A percentile compares a stretch with the other conserved stretches of the same genome.
These are phyloP conservation scores for Ceratobasidium sp. DNA, from an alignment of 1,284 basidiomycete species.

Conservation along the genomic window DNA sequence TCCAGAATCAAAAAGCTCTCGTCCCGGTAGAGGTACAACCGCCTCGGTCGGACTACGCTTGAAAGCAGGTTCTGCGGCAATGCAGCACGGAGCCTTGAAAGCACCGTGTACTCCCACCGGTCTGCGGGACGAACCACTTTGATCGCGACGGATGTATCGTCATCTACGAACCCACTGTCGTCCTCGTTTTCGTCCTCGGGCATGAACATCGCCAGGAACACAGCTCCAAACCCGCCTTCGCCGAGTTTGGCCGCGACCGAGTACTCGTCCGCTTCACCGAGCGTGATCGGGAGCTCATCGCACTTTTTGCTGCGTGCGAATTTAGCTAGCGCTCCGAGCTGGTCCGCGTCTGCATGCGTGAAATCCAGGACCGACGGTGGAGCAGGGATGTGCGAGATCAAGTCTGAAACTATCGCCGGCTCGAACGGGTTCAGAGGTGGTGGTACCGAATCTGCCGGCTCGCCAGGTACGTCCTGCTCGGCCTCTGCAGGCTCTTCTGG, in stretches of 20 bases:
- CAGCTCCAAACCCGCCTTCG: conserved; percentile 95
- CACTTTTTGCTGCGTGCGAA: conserved; percentile 56
- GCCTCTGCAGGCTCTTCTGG: conserved; percentile 50
- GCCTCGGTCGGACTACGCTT: conserved; percentile 73
- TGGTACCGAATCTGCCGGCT: conserved; percentile 40
- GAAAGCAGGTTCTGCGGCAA: conserved; percentile 67
- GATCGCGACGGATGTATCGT: conserved; percentile 77
- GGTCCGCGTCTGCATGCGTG: conserved; percentile 63
- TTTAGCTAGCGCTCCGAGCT: conserved; percentile 70
- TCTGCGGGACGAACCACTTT: conserved; percentile 93
- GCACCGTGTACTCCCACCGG: conserved; percentile 93
- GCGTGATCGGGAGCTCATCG: conserved; percentile 55
- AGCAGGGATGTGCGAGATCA: conserved; percentile 75
- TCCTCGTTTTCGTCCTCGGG: conserved; percentile 66
- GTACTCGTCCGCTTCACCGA: conserved; percentile 69
- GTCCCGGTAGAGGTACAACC: conserved; percentile 84
- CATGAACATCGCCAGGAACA: conserved; percentile 80
- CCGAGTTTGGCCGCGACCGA: conserved; percentile 88
- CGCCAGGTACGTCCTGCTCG: conserved; percentile 39
- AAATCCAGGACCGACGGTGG: conserved; percentile 77
- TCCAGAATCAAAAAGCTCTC: conserved; percentile 93
- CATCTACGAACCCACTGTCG: conserved; percentile 66
- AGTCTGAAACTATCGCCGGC: conserved; percentile 67
- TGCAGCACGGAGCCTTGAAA: conserved; percentile 78
- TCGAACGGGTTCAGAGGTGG: conserved; percentile 94